These are phyloP conservation scores for Aspergillus egyptiacus DNA, from an alignment of 495 filamentous ascomycete genomes.

Conservation along the genomic window DNA sequence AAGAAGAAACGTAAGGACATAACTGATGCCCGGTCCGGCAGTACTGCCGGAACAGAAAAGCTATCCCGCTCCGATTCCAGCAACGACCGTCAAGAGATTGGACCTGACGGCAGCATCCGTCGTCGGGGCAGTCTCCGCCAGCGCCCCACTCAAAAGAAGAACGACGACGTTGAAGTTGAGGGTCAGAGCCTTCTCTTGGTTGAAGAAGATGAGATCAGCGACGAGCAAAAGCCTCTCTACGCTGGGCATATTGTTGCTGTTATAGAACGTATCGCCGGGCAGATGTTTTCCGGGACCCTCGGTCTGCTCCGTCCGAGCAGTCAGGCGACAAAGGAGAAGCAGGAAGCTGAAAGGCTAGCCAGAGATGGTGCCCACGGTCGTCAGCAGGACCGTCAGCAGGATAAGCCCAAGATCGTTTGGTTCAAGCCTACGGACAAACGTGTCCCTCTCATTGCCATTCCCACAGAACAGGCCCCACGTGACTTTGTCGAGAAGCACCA, in stretches of 20 bases:
- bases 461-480: slow-evolving; percentile 92
- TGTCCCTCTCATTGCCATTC: slow-evolving; percentile 95
- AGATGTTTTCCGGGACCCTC: slow-evolving; percentile 98
- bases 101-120: slow-evolving; percentile 72
- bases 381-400: slow-evolving; percentile 74
- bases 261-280: slow-evolving; percentile 90
- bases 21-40: slow-evolving; percentile 74
- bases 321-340: slow-evolving; percentile 99
- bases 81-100: slow-evolving; percentile 58
- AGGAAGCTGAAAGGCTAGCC: slow-evolving; percentile 90
- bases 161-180: slow-evolving; percentile 98
- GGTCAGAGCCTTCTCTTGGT: slow-evolving; percentile 94
- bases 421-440: slow-evolving; percentile 99
- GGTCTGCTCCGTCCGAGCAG: slow-evolving; percentile 92
- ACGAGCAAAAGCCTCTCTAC: slow-evolving; percentile 95
- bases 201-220: slow-evolving; percentile 97
- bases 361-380: slow-evolving; percentile 76
- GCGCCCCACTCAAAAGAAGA: slow-evolving; percentile 98
- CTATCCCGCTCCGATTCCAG: slow-evolving; percentile 55
- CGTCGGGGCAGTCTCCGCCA: slow-evolving; percentile 91
- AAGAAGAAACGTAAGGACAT: slow-evolving; percentile 99
- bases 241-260: slow-evolving; percentile 96
- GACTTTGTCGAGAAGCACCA: slow-evolving; percentile 99
- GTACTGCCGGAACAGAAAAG: slow-evolving; percentile 65
- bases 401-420: slow-evolving; percentile 99